Evolutionary conservation across 2,329 filamentous ascomycete species (phyloP), one percentile per base, ranked within the genome.

Genomic region (Aspergillus fischeri): DNA sequence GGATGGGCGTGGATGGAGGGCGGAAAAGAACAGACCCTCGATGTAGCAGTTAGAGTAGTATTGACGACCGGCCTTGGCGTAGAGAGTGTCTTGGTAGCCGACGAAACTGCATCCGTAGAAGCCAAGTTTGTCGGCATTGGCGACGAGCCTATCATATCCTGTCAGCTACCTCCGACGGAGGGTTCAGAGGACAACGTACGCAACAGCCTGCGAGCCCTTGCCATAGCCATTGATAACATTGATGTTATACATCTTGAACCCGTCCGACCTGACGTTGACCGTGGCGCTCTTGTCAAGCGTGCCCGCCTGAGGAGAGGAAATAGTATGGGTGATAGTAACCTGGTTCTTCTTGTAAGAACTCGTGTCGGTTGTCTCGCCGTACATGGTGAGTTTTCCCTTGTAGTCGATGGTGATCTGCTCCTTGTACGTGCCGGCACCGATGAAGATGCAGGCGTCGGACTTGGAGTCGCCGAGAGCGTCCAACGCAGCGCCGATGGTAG

Each of bases 71-170:
- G 65, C 49, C 50, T 72, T 71, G 6, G 67, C 72, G 20, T 72
- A 72, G 4, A 74, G 60, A 0, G 72, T 75, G 47, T 75, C 72
- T 48, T 74, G 72, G 50, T 73, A 74, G 1, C 72, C 68, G 2
- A 59, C 57, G 54, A 74, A 73, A 20, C 66, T 63, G 47, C 71
- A 73, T 2, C 66, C 72, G 28, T 74, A 74, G 53, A 73, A 74
- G 5, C 66, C 69, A 9, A 72, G 67, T 20, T 64, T 54, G 42
- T 73, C 57, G 4, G 67, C 71, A 44, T 69, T 70, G 3, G 61
- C 70, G 5, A 67, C 63, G 1, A 69, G 58, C 17, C 67, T 70
- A 52, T 1, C 5, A 17, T 11, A 35, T 50, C 17, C 0, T 24
- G 20, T 29, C 11, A 28, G 2, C 14, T 6, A 21, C 24, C 8